Evolutionary conservation across 1,284 basidiomycete genomes (phyloP), one percentile per base, ranked within the genome.

Genomic region (Hemileia vastatrix): DNA sequence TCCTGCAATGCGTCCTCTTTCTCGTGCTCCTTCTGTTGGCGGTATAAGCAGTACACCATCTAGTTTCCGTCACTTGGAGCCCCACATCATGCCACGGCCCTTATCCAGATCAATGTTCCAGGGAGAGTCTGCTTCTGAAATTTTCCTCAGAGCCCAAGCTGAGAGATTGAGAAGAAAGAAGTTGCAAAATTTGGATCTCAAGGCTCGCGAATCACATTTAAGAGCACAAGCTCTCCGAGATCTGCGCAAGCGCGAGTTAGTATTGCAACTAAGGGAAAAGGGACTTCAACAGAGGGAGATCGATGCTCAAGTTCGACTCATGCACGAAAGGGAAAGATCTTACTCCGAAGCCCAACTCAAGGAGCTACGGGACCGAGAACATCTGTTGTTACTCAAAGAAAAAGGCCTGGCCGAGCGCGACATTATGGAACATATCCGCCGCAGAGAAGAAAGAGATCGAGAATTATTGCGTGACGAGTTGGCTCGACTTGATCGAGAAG

Each of bases 241-340:
- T 54, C 33, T 61, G 11, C 32, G 58, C 2, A 61, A 54, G 58
- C 58, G 58, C 15, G 58, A 61, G 21, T 54, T 61, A 23, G 27
- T 61, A 15, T 32, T 50, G 4, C 36, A 61, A 31, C 31, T 61
- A 32, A 31, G 52, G 13, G 58, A 61, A 31, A 50, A 52, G 21
- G 58, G 58, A 8, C 27, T 61, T n/a, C 58, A 61, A 49, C 58
- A 61, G 27, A 43, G 50, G 24, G 58, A 61, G 44, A 61, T 61
- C 21, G 58, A 61, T 13, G 48, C 40, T 36, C 58, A 61, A 54
- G 58, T 61, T n/a, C 44, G 21, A 44, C 15, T 61, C 9, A 31
- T 47, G 44, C 51, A 31, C 19, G 58, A 61, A 40, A 50, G 52
- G 19, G 58, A 61, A 23, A n/a, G 47, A 32, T 21, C 47, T 47